Evolutionary conservation across 441 rosid species (phyloP).

Genomic region (Biscutella laevigata): DNA sequence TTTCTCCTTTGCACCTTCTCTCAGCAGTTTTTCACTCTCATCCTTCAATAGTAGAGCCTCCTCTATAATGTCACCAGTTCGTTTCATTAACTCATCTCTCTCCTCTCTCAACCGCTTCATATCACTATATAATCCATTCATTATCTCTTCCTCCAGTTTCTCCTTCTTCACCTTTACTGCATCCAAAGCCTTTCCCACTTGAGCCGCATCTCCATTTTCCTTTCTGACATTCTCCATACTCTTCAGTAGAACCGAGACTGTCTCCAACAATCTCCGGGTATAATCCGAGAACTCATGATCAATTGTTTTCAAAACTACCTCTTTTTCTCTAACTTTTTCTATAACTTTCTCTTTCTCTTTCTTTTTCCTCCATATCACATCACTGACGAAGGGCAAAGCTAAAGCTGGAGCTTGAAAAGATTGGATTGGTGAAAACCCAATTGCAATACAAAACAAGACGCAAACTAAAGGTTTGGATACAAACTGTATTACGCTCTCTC

Average conservation of each 20-base stretch:
- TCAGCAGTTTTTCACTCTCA: constrained; percentile 31
- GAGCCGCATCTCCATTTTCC: constrained; percentile 38
- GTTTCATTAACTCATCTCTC: constrained; percentile 39
- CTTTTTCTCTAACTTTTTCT: constrained; percentile 27
- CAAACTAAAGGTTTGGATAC: constrained; percentile 42
- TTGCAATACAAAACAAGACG: constrained; percentile 52
- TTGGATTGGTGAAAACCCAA: constrained; percentile 51
- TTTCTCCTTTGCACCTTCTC: constrained; percentile 24
- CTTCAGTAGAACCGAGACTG: constrained; percentile 48
- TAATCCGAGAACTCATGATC: constrained; percentile 47
- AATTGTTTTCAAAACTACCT: constrained; percentile 25
- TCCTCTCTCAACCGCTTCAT: constrained; percentile 39
- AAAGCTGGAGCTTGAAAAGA: constrained; percentile 41
- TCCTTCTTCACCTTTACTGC: constrained; percentile 51
- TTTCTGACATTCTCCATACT: constrained; percentile 48
- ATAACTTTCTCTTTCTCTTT: constrained; percentile 25
- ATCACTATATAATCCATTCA: constrained; percentile 47
- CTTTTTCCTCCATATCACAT: constrained; percentile 33
- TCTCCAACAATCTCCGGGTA: constrained; percentile 53
- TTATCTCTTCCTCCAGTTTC: constrained; percentile 51
- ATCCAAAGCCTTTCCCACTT: constrained; percentile 39
- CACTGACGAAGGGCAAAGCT: constrained; percentile 41
- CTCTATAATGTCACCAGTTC: constrained; percentile 42
- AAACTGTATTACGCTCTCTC: constrained; percentile 27
- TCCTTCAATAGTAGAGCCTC: constrained; percentile 33